Evolutionary conservation across 805 yeast genomes (phyloP), one percentile per base, ranked within the genome.

Genomic region (Alloascoidea africana): DNA sequence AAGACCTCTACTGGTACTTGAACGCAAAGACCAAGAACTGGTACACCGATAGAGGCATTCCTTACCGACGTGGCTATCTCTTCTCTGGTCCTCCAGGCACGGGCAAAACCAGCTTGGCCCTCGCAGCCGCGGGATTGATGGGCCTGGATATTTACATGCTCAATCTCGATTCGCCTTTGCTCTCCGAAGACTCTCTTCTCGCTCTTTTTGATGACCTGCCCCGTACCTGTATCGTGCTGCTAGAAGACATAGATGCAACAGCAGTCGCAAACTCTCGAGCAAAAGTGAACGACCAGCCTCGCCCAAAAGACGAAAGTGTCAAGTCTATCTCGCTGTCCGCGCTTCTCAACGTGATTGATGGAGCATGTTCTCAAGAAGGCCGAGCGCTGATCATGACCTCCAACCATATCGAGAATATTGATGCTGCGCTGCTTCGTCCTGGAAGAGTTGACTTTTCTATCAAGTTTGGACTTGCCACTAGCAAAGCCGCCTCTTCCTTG

Each of bases 111-210:
- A 65, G 87, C 44, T 67, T 87, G 44, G 96, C 96, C 0, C 70
- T 96, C 54, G 95, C 96, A 0, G 97, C 89, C 14, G 97, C 97
- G n/a, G n/a, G n/a, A n/a, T n/a, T n/a, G n/a, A n/a, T n/a, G n/a
- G n/a, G n/a, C n/a, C n/a, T n/a, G n/a, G n/a, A n/a, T n/a, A n/a
- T 2, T 96, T 89, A 58, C 97, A 87, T 61, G 89, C 97, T 1
- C 96, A 89, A 56, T 87, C 96, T 68, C 84, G 82, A 58, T 87
- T 87, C 53, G 87, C 89, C 48, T 73, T 96, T 50, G 96, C 89
- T 14, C 74, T 86, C 19, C 96, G 97, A 33, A 83, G 94, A 1
- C 96, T n/a, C n/a, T n/a, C n/a, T n/a, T n/a, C n/a, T n/a, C n/a
- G n/a, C n/a, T n/a, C n/a, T n/a, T n/a, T n/a, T n/a, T n/a, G n/a